A percentile compares a stretch with the other conserved stretches of the same genome.
These are phyloP conservation scores for Vachellia pachyceras DNA, from an alignment of 306 rosid species.

Conservation along the genomic window DNA sequence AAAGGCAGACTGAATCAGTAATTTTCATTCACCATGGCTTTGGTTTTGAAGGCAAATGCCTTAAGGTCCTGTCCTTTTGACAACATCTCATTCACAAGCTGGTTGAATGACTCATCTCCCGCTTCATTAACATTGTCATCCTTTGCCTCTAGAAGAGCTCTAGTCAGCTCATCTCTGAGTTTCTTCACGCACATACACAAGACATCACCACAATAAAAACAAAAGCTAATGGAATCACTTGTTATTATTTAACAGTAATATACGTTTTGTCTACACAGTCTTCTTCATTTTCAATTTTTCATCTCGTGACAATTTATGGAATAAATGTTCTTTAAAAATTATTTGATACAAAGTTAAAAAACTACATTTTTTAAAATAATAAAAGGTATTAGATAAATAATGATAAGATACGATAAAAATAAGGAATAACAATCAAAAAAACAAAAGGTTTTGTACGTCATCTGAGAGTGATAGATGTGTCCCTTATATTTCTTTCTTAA, in stretches of 20 bases:
- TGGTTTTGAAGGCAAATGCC: constrained; percentile 80
- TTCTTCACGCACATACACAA: constrained; percentile 42
- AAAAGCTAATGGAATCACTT: neutral
- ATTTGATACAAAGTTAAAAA: no score
- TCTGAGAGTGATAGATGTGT: neutral
- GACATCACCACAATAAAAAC: constrained; percentile 29
- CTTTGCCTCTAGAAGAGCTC: constrained; percentile 65
- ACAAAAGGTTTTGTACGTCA: neutral
- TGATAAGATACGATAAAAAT: no score
- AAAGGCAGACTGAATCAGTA: neutral
- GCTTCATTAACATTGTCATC: constrained; percentile 48
- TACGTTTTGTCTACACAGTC: neutral
- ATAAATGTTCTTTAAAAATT: neutral
- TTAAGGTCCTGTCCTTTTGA: constrained; percentile 63
- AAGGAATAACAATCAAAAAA: no score
- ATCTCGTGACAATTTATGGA: neutral
- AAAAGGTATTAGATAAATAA: no score
- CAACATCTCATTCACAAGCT: constrained; percentile 66
- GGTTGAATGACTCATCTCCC: constrained; percentile 60
- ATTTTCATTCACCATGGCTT: constrained; percentile 68
- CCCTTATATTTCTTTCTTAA: no score
- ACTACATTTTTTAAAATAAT: no score
- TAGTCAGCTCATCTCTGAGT: constrained; percentile 71
- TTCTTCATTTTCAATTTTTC: neutral
- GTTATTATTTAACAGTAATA: neutral